A percentile compares a stretch with the other conserved stretches of the same genome.
These are phyloP conservation scores for Diaporthe aspalathi DNA, from an alignment of 2,329 filamentous ascomycete species.

Conservation along the genomic window DNA sequence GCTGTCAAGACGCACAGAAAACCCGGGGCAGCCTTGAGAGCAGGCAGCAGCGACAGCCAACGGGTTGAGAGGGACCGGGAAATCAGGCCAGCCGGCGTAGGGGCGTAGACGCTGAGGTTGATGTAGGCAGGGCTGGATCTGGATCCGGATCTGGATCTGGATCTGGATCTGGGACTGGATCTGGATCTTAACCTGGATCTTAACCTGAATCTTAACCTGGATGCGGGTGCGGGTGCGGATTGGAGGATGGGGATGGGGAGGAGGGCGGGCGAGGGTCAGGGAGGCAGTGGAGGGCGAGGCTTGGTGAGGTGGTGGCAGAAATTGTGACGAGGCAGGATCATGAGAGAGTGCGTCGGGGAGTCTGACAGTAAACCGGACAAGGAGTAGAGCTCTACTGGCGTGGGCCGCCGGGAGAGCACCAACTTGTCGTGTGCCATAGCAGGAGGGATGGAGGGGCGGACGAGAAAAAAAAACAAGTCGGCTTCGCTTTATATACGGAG, in stretches of 20 bases:
- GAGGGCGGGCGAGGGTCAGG: conserved; percentile 18
- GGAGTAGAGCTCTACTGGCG: conserved; percentile 49
- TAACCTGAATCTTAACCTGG: too few species aligned
- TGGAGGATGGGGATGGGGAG: too few species aligned
- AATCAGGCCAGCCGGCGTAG: conserved; percentile 10
- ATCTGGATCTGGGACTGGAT: conserved; percentile 6
- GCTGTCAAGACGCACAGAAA: conserved; percentile 6
- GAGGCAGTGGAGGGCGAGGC: conserved; percentile 19
- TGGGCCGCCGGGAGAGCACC: conserved; percentile 51
- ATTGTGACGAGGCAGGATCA: conserved; percentile 22
- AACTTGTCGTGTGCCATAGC: conserved; percentile 56
- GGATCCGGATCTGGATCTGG: neutral
- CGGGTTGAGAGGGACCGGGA: conserved; percentile 6
- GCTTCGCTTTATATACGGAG: conserved; percentile 54
- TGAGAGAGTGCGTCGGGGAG: conserved; percentile 14
- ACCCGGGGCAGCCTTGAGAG: neutral
- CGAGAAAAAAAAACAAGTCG: conserved; percentile 48
- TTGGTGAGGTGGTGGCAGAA: conserved; percentile 12
- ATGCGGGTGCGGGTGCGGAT: too few species aligned
- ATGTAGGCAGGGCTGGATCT: conserved; percentile 11
- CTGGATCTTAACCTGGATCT: too few species aligned
- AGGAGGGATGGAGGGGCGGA: conserved; percentile 50
- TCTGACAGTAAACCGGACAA: conserved; percentile 31
- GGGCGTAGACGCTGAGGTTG: conserved; percentile 28
- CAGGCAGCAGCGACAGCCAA: neutral